These are phyloP conservation scores for Pleurotus giganteus DNA, from an alignment of 768 basidiomycete species.

Conservation along the genomic window DNA sequence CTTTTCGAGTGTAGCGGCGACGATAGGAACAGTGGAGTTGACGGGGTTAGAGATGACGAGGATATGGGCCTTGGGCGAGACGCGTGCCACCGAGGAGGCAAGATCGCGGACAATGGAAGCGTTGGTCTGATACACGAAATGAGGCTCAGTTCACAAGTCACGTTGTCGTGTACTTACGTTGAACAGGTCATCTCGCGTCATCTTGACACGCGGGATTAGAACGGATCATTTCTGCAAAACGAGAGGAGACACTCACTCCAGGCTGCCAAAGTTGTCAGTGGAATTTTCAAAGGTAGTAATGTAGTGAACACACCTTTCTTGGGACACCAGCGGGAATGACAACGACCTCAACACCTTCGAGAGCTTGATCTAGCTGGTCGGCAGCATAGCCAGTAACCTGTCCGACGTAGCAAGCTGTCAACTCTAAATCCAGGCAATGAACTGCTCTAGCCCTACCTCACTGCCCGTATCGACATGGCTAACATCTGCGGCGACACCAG, in stretches of 20 bases:
- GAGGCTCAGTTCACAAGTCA: background rate
- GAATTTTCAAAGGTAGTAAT: conserved; percentile 4
- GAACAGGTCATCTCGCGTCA: conserved; percentile 97
- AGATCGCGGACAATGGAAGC: conserved; percentile 98
- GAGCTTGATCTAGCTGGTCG: conserved; percentile 85
- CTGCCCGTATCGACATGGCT: conserved; percentile 89
- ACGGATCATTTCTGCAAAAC: conserved; percentile 6
- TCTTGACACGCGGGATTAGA: conserved; percentile 47
- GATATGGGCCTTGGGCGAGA: conserved; percentile 88
- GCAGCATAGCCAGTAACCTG: conserved; percentile 81
- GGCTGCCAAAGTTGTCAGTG: conserved; percentile 50
- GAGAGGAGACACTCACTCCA: conserved; percentile 58
- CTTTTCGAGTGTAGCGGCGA: conserved; percentile 87
- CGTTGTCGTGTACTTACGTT: conserved; percentile 56
- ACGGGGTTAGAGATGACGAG: conserved; percentile 99
- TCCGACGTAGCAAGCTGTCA: conserved; percentile 9
- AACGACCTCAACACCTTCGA: conserved; percentile 88
- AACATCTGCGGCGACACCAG: conserved; percentile 97
- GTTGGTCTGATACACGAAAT: conserved; percentile 64
- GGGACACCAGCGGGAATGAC: conserved; percentile 99
- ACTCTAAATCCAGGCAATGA: conserved; percentile 19
- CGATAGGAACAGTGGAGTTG: conserved; percentile 97
- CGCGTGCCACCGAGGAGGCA: conserved; percentile 81
- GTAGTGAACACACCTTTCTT: conserved; percentile 68
- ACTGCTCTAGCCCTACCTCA: conserved; percentile 50